Conservation (phyloP, 306 rosid genomes). For the Quercus robur region DNA sequence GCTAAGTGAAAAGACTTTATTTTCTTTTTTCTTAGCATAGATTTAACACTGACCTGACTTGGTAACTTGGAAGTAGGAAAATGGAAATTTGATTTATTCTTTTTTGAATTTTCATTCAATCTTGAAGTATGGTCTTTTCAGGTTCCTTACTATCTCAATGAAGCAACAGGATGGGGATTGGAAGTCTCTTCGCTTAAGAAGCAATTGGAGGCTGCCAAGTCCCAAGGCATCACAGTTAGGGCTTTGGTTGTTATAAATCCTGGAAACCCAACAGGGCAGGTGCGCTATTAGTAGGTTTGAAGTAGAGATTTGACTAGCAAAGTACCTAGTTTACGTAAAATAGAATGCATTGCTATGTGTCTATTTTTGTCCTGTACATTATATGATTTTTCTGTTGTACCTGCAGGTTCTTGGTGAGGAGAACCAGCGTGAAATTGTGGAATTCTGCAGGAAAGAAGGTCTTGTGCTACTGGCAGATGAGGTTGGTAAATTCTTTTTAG, state of each 20-base stretch:
- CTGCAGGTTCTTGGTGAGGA: conserved; percentile 65
- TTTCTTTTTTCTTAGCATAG: neutral
- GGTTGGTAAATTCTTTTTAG: conserved; percentile 42
- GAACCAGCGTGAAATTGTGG: conserved; percentile 72
- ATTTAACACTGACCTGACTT: neutral
- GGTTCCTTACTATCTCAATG: conserved; percentile 92
- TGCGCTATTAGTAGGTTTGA: conserved; percentile 24
- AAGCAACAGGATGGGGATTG: conserved; percentile 86
- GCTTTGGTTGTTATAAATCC: conserved; percentile 97
- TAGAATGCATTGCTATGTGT: neutral
- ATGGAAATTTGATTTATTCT: neutral
- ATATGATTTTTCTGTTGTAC: conserved; percentile 8
- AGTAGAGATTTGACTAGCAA: neutral
- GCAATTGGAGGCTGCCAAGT: conserved; percentile 71
- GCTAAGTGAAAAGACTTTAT: neutral
- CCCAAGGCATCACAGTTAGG: conserved; percentile 76
- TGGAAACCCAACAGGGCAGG: conserved; percentile 99
- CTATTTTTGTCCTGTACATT: neutral
- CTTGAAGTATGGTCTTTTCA: conserved; percentile 22
- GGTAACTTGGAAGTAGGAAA: conserved; percentile 12
- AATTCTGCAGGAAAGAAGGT: conserved; percentile 84
- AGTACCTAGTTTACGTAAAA: neutral
- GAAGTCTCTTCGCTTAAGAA: conserved; percentile 66
- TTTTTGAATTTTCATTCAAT: conserved; percentile 6
- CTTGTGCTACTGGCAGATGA: conserved; percentile 96